Evolutionary conservation across 345 rosid species (phyloP), one percentile per base, ranked within the genome.

Genomic region (Mangifera indica): DNA sequence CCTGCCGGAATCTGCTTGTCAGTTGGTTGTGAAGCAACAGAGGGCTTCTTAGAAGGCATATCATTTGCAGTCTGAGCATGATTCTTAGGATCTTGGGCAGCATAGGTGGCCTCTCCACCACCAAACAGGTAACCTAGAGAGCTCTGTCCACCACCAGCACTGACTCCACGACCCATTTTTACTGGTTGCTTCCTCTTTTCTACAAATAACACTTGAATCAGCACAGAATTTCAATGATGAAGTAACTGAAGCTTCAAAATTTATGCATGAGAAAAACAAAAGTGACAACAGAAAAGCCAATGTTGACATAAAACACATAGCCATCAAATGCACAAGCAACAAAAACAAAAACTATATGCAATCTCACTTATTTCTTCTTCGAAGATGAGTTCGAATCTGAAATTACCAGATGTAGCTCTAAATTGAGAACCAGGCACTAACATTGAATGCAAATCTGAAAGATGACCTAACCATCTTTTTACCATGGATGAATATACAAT

Each of bases 111-210:
- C 37, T 83, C 92, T 37, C 87, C 87, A 18, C 84, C 73, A 46
- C 97, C 89, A 75, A 93, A 89, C 7, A 93, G 89, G 78, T 91
- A 89, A 22, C 88, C 83, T 67, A 91, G 62, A 70, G 97, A 93
- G 80, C 98, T 93, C 77, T 88, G 95, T 52, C 98, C 98, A 52
- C 93, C 94, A 76, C 93, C 95, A 73, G 86, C 78, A 56, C 91
- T 85, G 40, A 87, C 92, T 80, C 94, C 94, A 67, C 93, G 91
- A 74, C 94, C 94, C 97, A 92, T 90, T 58, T 48, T 67, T 20
- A 51, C 11, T 10, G 22, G 2, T 17, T 8, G 45, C 60, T 52
- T 18, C 46, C 14, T 18, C n/a, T 25, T 22, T 46, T 51, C 40
- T 49, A 49, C 2, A 10, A 17, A 46, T 25, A 17, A 25, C 37